phyloP scores from a whole-genome alignment of 2,329 filamentous ascomycete species.

The Emericellopsis cladophorae region DNA sequence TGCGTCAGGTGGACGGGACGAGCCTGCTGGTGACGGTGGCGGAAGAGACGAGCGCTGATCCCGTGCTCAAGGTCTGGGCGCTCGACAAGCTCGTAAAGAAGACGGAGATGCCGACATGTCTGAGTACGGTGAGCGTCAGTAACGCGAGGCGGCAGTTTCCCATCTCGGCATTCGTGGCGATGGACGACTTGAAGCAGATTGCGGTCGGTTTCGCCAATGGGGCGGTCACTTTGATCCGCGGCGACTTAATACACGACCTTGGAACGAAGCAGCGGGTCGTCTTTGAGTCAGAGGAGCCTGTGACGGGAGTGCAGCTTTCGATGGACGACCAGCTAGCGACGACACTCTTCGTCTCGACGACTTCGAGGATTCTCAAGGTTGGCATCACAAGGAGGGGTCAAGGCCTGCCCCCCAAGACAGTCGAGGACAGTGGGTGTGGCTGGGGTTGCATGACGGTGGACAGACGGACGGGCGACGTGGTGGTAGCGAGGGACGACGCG shows the following conservation, averaged over 20 bases:
- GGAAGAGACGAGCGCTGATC: conserved; percentile 80
- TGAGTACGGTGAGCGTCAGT: conserved; percentile 74
- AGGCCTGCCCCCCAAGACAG: conserved; percentile 72
- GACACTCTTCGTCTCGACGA: conserved; percentile 86
- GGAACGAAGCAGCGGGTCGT: conserved; percentile 90
- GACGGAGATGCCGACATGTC: conserved; percentile 75
- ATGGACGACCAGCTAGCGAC: conserved; percentile 53
- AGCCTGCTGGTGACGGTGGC: conserved; percentile 74
- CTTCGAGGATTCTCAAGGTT: conserved; percentile 73
- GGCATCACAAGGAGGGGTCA: conserved; percentile 81
- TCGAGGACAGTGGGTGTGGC: conserved; percentile 82
- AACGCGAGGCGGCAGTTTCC: conserved; percentile 90
- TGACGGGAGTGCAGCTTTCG: conserved; percentile 77
- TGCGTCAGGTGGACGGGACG: conserved; percentile 83
- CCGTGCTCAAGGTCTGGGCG: conserved; percentile 93
- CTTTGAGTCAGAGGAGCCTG: conserved; percentile 91
- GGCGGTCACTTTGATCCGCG: conserved; percentile 81
- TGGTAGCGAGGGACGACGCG: conserved; percentile 90
- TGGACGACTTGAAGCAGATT: conserved; percentile 82
- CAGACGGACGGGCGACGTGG: conserved; percentile 64
- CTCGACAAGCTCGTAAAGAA: conserved; percentile 91
- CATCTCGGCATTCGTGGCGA: conserved; percentile 80
- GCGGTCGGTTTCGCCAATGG: conserved; percentile 95
- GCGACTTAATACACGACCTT: conserved; percentile 88
- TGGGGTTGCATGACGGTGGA: conserved; percentile 94